Evolutionary conservation across 768 basidiomycete species (phyloP).

Genomic region (Termitomyces sp.): DNA sequence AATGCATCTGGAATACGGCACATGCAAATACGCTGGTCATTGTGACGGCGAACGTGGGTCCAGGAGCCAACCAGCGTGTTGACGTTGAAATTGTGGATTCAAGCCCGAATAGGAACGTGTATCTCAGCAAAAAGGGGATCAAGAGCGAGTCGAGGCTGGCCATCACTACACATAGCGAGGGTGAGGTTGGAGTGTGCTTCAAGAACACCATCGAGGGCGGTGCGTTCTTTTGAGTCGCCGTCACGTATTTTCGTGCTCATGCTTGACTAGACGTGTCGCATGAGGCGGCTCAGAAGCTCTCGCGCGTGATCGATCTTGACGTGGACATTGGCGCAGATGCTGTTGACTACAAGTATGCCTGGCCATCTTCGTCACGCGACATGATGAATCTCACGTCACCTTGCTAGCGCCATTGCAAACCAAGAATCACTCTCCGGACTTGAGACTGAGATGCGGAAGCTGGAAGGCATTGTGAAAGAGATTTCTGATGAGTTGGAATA

Average conservation of each 20-base stretch:
- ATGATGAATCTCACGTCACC: background rate
- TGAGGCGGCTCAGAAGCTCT: constrained; percentile 45
- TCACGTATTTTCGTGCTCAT: background rate
- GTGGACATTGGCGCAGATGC: constrained; percentile 98
- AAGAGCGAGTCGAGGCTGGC: constrained; percentile 91
- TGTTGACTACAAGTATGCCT: constrained; percentile 91
- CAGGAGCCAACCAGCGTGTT: constrained; percentile 72
- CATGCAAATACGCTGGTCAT: constrained; percentile 87
- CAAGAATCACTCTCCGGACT: constrained; percentile 94
- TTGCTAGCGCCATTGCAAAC: constrained; percentile 89
- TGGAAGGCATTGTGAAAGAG: constrained; percentile 93
- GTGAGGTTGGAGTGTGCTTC: constrained; percentile 95
- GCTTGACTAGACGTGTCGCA: constrained; percentile 37
- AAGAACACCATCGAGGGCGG: constrained; percentile 74
- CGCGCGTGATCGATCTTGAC: constrained; percentile 84
- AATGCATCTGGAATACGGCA: constrained; percentile 96
- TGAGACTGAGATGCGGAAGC: constrained; percentile 97
- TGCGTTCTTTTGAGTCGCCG: constrained; percentile 29
- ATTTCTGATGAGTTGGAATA: constrained; percentile 92
- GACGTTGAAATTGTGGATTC: constrained; percentile 96
- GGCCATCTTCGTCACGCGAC: background rate
- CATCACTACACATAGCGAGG: constrained; percentile 89
- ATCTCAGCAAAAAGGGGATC: constrained; percentile 84
- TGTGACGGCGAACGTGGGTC: constrained; percentile 89
- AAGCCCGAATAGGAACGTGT: constrained; percentile 79